Base-by-base conservation (phyloP, 2,329 filamentous ascomycete species). In the Blastomyces gilchristii region DNA sequence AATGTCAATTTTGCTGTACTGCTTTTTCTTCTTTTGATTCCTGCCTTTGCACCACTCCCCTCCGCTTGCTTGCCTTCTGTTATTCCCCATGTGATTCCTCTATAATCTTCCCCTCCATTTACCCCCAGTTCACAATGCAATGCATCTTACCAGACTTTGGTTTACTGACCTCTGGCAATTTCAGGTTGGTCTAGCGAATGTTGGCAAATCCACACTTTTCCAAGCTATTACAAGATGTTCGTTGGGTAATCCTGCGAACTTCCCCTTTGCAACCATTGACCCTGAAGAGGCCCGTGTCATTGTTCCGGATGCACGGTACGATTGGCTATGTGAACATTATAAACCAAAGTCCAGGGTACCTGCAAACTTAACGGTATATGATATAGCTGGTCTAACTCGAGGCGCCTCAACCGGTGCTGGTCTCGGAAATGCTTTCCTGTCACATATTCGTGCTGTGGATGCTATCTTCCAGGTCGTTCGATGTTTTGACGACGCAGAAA, bases 131-230 rank as follows among this genome's bases (percentile, higher is more conserved):
- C 16, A 31, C 22, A n/a, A 22, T 59, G 43, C 22, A 11, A 49
- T 59, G 14, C 16, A 52, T 58, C 54, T 50, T 59, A 49, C 25
- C 25, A 25, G 25, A 22, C 16, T 28, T 39, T 49, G 43, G 9
- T 34, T 49, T 49, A 49, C 58, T 59, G 31, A 59, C 31, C 6
- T 49, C 52, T 50, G 61, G 43, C 56, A 52, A 57, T 61, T 65
- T 62, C 77, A 96, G 91, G 91, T 99, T 79, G 94, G 94, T 80
- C 87, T 99, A 73, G 94, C 94, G 78, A 99, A 99, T 79, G 95
- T 99, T 71, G 94, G 94, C 79, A 99, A 99, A 83, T 99, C 94
- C 69, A 99, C 95, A 43, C 87, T 99, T 72, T 99, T 99, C 86
- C 95, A 99, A 83, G 91, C 94, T 75, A 97, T 99, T 80, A 99